These are phyloP conservation scores for Chrysanthemum lavandulifolium DNA, from an alignment of 129 eudicot genomes.

Conservation along the genomic window DNA sequence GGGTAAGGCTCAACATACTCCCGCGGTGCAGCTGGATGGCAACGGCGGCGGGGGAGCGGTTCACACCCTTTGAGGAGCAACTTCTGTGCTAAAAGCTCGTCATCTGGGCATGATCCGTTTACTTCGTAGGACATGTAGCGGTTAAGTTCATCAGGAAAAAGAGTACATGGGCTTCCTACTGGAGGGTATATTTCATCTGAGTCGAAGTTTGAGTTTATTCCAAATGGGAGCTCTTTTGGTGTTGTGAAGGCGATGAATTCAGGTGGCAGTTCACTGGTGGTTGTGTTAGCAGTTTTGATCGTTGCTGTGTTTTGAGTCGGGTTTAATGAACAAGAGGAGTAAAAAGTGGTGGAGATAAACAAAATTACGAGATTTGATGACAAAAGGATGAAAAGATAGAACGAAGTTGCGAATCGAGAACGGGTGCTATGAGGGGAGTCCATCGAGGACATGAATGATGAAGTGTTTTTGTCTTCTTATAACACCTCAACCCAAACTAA, in stretches of 20 bases:
- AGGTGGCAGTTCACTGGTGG: constrained; percentile 37
- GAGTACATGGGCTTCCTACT: constrained; percentile 54
- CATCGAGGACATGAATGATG: constrained; percentile 34
- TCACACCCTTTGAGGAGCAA: constrained; percentile 67
- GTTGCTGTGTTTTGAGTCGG: constrained; percentile 11
- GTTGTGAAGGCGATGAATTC: constrained; percentile 60
- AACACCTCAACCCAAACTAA: neutral
- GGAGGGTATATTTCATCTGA: constrained; percentile 57
- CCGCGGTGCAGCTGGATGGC: constrained; percentile 57
- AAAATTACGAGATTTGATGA: constrained; percentile 55
- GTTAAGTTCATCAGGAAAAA: constrained; percentile 36
- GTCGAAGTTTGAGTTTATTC: constrained; percentile 47
- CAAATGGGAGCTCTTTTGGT: constrained; percentile 65
- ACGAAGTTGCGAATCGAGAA: constrained; percentile 12
- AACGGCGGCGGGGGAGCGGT: constrained; percentile 71
- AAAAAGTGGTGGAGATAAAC: constrained; percentile 48
- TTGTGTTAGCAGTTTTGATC: neutral
- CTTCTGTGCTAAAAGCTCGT: constrained; percentile 56
- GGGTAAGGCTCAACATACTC: constrained; percentile 55
- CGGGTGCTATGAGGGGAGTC: constrained; percentile 28
- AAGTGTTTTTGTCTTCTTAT: constrained; percentile 15
- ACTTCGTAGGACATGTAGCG: constrained; percentile 50
- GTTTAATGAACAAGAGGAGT: constrained; percentile 40
- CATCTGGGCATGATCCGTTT: constrained; percentile 66
- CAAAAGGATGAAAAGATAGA: constrained; percentile 52